Percentiles rank a stretch among this genome's conserved stretches.
phyloP scores from a whole-genome alignment of 257 asterid species.

The Ballota nigra region DNA sequence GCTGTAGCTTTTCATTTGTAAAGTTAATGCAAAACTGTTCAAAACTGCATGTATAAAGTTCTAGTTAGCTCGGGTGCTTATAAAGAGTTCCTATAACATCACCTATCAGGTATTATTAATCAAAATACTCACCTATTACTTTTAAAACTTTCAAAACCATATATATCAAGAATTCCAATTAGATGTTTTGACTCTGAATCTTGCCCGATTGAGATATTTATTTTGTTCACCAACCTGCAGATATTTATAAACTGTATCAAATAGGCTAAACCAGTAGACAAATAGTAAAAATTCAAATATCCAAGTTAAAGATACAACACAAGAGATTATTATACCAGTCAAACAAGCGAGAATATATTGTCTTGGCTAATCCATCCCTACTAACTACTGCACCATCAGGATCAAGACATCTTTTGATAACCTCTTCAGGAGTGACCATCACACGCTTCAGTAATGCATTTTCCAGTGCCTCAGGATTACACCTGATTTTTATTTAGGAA shows the following conservation, averaged over 20 bases:
- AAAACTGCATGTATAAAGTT: conserved; percentile 46
- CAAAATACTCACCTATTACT: conserved; percentile 62
- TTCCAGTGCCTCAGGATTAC: conserved; percentile 63
- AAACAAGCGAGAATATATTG: conserved; percentile 79
- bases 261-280: conserved; percentile 10
- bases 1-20: conserved; percentile 95
- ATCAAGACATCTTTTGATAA: conserved; percentile 90
- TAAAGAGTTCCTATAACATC: conserved; percentile 4
- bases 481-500: conserved; percentile 49
- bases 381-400: conserved; percentile 78
- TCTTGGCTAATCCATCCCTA: conserved; percentile 91
- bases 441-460: conserved; percentile 89
- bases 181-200: conserved; percentile 66
- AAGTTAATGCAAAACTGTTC: conserved; percentile 91
- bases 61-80: conserved; percentile 25
- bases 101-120: conserved; percentile 12
- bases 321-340: conserved; percentile 53
- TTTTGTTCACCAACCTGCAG: conserved; percentile 85
- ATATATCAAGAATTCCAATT: conserved; percentile 91
- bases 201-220: conserved; percentile 87
- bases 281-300: neutral
- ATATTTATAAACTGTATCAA: conserved; percentile 23
- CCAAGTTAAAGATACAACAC: conserved; percentile 13
- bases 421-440: conserved; percentile 97
- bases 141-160: conserved; percentile 93